A percentile compares a stretch with the other conserved stretches of the same genome.
These are phyloP conservation scores for sorghum (Sorghum bicolor) DNA, from an alignment of 176 grass and related monocot genomes.

Conservation along the genomic window DNA sequence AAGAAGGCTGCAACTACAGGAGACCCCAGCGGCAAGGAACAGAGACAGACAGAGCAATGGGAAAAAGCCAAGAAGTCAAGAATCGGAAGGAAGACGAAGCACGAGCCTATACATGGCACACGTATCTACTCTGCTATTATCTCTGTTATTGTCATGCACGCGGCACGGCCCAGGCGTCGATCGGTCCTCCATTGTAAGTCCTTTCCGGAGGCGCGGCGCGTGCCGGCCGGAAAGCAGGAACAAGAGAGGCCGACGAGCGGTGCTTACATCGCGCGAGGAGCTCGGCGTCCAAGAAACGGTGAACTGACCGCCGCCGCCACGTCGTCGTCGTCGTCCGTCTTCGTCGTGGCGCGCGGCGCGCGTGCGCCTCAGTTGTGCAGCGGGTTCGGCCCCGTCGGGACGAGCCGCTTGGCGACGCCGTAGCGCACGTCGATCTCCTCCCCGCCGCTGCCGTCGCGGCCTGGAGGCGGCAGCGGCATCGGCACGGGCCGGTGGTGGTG, in stretches of 20 bases:
- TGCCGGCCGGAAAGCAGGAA: conserved; percentile 64
- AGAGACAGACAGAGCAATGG: conserved; percentile 10
- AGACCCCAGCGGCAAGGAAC: background rate
- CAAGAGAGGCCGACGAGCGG: conserved; percentile 68
- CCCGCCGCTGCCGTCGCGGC: conserved; percentile 17
- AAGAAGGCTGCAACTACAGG: conserved; percentile 26
- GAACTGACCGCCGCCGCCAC: conserved; percentile 31
- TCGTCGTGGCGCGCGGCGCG: background rate
- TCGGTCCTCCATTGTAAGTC: conserved; percentile 83
- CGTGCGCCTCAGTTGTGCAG: conserved; percentile 66
- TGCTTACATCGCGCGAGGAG: conserved; percentile 7
- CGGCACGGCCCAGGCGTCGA: conserved; percentile 18
- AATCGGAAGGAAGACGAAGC: background rate
- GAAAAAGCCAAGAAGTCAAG: background rate
- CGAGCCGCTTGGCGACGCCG: conserved; percentile 72
- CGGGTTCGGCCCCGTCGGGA: conserved; percentile 83
- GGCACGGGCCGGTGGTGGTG: background rate
- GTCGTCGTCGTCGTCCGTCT: background rate
- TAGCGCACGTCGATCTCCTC: conserved; percentile 73
- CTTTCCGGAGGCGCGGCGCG: conserved; percentile 42
- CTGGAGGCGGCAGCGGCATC: conserved; percentile 12
- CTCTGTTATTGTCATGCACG: conserved; percentile 40
- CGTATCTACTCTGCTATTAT: conserved; percentile 12
- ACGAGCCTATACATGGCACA: conserved; percentile 23
- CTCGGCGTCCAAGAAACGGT: conserved; percentile 41